These are phyloP conservation scores for Thozetella sp. DNA, from an alignment of 495 filamentous ascomycete species.

Conservation along the genomic window DNA sequence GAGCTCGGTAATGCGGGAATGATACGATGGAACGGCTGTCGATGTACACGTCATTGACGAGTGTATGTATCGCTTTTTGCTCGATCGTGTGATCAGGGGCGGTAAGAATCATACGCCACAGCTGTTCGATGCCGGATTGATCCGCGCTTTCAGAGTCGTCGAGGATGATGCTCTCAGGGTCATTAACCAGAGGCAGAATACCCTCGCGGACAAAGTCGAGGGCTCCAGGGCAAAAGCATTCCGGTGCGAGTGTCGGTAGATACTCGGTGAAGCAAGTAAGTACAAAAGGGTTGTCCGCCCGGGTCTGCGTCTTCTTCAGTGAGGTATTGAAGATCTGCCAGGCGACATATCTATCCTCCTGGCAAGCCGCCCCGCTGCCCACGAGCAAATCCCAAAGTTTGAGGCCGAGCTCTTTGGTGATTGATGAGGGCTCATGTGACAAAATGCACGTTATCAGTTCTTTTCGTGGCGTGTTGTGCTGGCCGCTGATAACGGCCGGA, in stretches of 20 bases:
- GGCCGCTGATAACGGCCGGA: conserved; percentile 35
- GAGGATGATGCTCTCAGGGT: conserved; percentile 34
- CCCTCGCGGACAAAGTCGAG: conserved; percentile 63
- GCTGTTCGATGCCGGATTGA: conserved; percentile 67
- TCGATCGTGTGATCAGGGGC: conserved; percentile 73
- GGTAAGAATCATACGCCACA: conserved; percentile 82
- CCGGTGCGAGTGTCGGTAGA: conserved; percentile 63
- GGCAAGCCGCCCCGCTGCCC: conserved; percentile 54
- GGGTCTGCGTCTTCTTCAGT: conserved; percentile 36
- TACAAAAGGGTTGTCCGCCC: conserved; percentile 61
- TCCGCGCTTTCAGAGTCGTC: conserved; percentile 38
- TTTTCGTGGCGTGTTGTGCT: conserved; percentile 50
- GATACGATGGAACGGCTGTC: conserved; percentile 45
- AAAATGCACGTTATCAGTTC: conserved; percentile 62
- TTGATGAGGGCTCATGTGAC: conserved; percentile 56
- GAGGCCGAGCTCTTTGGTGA: conserved; percentile 60
- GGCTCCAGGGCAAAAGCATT: conserved; percentile 66
- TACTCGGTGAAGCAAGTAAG: conserved; percentile 66
- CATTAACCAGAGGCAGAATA: conserved; percentile 40
- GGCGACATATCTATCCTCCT: conserved; percentile 57
- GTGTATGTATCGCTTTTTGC: conserved; percentile 61
- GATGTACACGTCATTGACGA: conserved; percentile 74
- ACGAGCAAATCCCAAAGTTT: conserved; percentile 71
- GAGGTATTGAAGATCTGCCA: conserved; percentile 68
- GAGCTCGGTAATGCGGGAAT: conserved; percentile 42